phyloP scores from a whole-genome alignment of 1,284 basidiomycete species.

The Trametes sp. region DNA sequence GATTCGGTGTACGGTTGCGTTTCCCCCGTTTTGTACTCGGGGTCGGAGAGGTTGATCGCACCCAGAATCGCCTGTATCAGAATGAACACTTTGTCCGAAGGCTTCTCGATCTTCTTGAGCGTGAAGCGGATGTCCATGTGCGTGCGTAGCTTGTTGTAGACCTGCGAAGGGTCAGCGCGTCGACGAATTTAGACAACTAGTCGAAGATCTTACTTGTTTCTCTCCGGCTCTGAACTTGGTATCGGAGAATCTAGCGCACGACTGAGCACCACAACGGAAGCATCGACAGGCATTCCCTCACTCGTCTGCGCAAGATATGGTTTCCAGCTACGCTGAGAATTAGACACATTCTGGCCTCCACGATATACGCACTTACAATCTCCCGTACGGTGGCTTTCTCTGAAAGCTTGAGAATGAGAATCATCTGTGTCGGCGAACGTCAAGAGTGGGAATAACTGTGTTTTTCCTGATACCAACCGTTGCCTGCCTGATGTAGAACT shows the following conservation, averaged over 20 bases:
- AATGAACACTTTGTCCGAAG: constrained; percentile 74
- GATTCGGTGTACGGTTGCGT: constrained; percentile 78
- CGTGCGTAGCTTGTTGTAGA: constrained; percentile 69
- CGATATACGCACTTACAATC: constrained; percentile 56
- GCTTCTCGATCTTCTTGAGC: constrained; percentile 69
- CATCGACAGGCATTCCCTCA: constrained; percentile 40
- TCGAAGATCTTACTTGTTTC: constrained; percentile 57
- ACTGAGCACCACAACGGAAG: not conserved
- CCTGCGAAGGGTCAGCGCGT: constrained; percentile 40
- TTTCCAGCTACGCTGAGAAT: constrained; percentile 60
- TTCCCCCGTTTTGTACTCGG: constrained; percentile 73
- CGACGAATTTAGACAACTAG: no score
- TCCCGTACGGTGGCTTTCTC: constrained; percentile 63
- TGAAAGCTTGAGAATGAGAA: constrained; percentile 65
- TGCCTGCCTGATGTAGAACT: constrained; percentile 78
- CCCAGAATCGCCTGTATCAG: constrained; percentile 84
- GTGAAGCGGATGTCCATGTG: constrained; percentile 79
- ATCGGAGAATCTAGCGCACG: constrained; percentile 60
- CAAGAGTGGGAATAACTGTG: constrained; percentile 1
- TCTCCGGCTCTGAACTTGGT: constrained; percentile 74
- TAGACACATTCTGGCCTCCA: constrained; percentile 8
- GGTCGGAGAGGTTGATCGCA: constrained; percentile 68
- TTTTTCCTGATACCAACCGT: constrained; percentile 54
- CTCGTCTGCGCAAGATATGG: constrained; percentile 74
- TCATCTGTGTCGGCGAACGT: constrained; percentile 60